These are phyloP conservation scores for Oryza coarctata DNA, from an alignment of 176 grass and related monocot species.

Conservation along the genomic window DNA sequence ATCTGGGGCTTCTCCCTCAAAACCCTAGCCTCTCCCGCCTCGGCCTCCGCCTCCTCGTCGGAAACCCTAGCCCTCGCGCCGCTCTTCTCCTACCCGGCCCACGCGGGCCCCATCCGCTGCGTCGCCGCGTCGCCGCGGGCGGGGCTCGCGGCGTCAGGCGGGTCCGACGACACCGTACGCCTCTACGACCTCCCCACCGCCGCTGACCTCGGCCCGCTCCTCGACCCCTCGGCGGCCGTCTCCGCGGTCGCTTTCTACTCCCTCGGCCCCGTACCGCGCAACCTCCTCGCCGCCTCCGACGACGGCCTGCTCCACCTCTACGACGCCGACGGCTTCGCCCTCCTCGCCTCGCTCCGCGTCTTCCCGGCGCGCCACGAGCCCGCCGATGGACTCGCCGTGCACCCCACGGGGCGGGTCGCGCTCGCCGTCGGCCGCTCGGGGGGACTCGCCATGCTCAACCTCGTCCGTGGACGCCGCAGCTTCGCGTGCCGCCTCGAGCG, in stretches of 20 bases:
- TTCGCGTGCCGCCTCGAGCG: conserved; percentile 75
- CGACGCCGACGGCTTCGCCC: conserved; percentile 77
- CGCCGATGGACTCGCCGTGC: conserved; percentile 56
- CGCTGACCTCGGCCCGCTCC: conserved; percentile 68
- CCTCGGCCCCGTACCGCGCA: conserved; percentile 62
- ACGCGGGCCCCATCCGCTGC: conserved; percentile 78
- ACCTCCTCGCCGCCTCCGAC: conserved; percentile 83
- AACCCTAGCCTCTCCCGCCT: conserved; percentile 14
- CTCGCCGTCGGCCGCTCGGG: conserved; percentile 66
- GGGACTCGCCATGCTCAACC: conserved; percentile 70
- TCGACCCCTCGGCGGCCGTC: conserved; percentile 70
- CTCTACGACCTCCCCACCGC: conserved; percentile 77
- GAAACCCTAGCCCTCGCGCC: conserved; percentile 38
- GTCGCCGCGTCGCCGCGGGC: conserved; percentile 45
- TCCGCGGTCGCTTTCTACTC: conserved; percentile 83
- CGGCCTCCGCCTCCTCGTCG: not conserved
- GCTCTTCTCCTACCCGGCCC: conserved; percentile 82
- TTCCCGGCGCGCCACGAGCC: conserved; percentile 39
- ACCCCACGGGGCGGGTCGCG: conserved; percentile 64
- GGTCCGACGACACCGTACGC: conserved; percentile 69
- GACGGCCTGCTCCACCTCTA: conserved; percentile 77
- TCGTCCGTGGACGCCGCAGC: conserved; percentile 61
- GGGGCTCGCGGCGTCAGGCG: conserved; percentile 55
- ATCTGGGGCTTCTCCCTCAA: conserved; percentile 96
- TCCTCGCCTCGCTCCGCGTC: conserved; percentile 50